phyloP scores from a whole-genome alignment of 2,329 filamentous ascomycete genomes.

The Fusarium stilboides region DNA sequence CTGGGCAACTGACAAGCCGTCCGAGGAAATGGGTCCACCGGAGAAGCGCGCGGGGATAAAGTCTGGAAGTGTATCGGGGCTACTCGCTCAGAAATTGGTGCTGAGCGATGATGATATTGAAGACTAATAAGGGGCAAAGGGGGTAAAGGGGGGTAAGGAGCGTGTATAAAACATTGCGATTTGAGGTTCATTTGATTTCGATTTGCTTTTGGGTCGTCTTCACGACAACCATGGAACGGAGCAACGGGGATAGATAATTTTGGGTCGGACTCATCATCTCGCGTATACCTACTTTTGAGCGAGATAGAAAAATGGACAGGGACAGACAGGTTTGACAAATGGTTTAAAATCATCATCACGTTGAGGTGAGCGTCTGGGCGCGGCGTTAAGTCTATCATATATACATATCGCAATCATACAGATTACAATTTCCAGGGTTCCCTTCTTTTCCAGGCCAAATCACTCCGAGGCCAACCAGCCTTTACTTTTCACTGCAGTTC shows the following conservation, averaged over 20 bases:
- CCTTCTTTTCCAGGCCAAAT: constrained; percentile 19
- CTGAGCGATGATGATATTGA: constrained; percentile 90
- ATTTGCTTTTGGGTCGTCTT: constrained; percentile 17
- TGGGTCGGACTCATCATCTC: constrained; percentile 11
- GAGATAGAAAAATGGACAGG: constrained; percentile 9
- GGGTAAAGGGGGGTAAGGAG: neutral
- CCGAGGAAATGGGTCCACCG: constrained; percentile 66
- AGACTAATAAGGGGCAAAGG: constrained; percentile 63
- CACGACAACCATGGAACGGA: constrained; percentile 25
- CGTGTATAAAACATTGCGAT: constrained; percentile 23
- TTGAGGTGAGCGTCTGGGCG: constrained; percentile 44
- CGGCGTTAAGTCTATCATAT: constrained; percentile 48
- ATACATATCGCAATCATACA: constrained; percentile 35
- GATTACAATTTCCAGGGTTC: constrained; percentile 35
- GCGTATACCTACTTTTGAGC: constrained; percentile 20
- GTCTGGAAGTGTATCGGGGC: constrained; percentile 56
- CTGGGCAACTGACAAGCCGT: constrained; percentile 75
- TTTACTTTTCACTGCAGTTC: constrained; percentile 31
- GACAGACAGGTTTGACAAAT: constrained; percentile 10
- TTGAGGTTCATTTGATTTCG: constrained; percentile 35
- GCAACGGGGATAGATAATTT: constrained; percentile 31
- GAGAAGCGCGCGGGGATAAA: constrained; percentile 62
- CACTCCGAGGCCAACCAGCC: neutral
- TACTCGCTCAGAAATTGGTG: constrained; percentile 76
- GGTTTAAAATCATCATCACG: constrained; percentile 44